Evolutionary conservation across 1,284 basidiomycete species (phyloP).

Genomic region (Phylloporus sp.): DNA sequence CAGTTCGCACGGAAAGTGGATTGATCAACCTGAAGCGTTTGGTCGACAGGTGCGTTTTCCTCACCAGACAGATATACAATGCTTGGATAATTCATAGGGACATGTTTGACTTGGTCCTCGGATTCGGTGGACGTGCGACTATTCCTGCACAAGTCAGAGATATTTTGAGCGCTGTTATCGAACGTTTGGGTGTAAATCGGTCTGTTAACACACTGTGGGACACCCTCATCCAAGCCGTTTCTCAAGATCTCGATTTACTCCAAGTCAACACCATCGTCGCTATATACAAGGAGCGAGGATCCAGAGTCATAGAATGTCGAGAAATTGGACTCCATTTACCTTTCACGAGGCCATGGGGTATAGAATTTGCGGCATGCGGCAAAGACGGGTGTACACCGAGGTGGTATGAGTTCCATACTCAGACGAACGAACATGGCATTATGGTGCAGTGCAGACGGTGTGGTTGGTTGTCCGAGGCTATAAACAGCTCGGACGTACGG

Average conservation of each 20-base stretch:
- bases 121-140: background rate
- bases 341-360: background rate
- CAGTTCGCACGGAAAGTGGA: background rate
- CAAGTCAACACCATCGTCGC: background rate
- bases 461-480: background rate
- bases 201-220: background rate
- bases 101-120: conserved; percentile 1
- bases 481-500: background rate
- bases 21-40: background rate
- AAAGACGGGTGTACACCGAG: background rate
- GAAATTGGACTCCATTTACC: conserved; percentile 2
- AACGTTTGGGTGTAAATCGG: too few species aligned
- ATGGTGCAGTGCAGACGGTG: background rate
- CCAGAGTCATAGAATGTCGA: background rate
- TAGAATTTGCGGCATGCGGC: background rate
- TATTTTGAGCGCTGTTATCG: background rate
- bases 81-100: background rate
- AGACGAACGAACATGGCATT: background rate
- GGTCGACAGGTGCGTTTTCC: background rate
- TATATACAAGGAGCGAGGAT: background rate
- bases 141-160: background rate
- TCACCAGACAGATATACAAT: too few species aligned
- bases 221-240: background rate
- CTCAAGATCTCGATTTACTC: background rate
- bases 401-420: background rate